Conservation (phyloP, 2,329 filamentous ascomycete genomes). For the Knoxdaviesia capensis region DNA sequence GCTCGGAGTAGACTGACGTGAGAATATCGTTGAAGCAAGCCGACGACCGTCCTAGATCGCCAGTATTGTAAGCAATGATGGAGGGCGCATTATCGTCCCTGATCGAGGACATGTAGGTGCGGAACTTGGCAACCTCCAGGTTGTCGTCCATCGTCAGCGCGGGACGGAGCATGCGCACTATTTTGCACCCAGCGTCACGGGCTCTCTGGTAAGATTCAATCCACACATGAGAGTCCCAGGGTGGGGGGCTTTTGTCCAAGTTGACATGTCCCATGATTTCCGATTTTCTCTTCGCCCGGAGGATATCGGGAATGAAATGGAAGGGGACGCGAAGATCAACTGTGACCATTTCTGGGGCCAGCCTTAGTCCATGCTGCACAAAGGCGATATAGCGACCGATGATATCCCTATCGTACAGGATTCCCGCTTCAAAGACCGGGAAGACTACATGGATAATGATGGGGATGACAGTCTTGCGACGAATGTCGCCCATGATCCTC, state of each 20-base stretch:
- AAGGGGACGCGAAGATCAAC: slow-evolving; percentile 39
- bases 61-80: slow-evolving; percentile 45
- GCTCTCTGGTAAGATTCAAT: slow-evolving; percentile 36
- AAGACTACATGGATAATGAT: slow-evolving; percentile 31
- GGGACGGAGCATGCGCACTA: slow-evolving; percentile 39
- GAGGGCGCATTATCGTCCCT: slow-evolving; percentile 7
- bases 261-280: slow-evolving; percentile 1
- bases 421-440: slow-evolving; percentile 8
- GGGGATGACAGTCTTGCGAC: slow-evolving; percentile 40
- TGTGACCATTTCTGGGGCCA: slow-evolving; percentile 42
- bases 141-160: slow-evolving; percentile 40
- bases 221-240: slow-evolving; percentile 17
- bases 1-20: slow-evolving; percentile 16
- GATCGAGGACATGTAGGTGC: slow-evolving; percentile 6
- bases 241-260: background rate
- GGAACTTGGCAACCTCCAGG: slow-evolving; percentile 35
- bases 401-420: too few species aligned
- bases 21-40: slow-evolving; percentile 46
- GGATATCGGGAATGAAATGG: slow-evolving; percentile 25
- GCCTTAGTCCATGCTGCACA: slow-evolving; percentile 35
- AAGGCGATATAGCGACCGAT: slow-evolving; percentile 28
- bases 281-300: slow-evolving; percentile 20
- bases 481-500: slow-evolving; percentile 34
- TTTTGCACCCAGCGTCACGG: slow-evolving; percentile 34
- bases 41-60: slow-evolving; percentile 39